Evolutionary conservation across 2,329 filamentous ascomycete species (phyloP), one percentile per base, ranked within the genome.

Genomic region (Trichoderma citrinoviride): DNA sequence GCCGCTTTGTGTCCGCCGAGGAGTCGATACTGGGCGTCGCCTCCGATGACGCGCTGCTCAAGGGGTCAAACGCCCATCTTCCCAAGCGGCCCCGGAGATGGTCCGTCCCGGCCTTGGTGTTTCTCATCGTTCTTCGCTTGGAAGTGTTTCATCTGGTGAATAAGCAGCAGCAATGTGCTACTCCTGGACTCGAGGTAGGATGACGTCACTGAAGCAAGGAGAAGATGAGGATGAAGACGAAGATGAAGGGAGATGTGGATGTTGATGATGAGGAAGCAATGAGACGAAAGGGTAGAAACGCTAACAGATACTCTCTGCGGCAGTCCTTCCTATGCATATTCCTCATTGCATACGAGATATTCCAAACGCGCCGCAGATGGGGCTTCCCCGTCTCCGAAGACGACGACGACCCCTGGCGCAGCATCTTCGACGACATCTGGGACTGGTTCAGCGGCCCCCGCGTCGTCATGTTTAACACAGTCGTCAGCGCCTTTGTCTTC

Each of bases 141-240:
- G 81, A 84, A 66, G 71, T 82, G 2, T 80, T 82, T 41, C 77
- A 83, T 58, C 74, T 72, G 37, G 78, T 84, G 1, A 77, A 80
- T 15, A 73, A 74, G 27, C 77, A 81, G 65, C 77, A 83, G 41
- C 83, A 85, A 71, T 87, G 84, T 69, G 77, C 82, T 7, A 75
- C 73, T 14, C 75, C 79, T 21, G 83, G 83, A 3, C 68, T 85
- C 17, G 82, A 85, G 78, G 83, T 77, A 67, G 66, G 70, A 60
- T 65, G 63, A 65, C 56, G 49, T 61, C 57, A 65, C 33, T 61
- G 54, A 64, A 60, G 47, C 29, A 25, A 17, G 27, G 27, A 29
- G 33, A 37, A 14, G 33, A 37, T 37, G 33, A 14, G 10, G 33
- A 41, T 40, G 5, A 49, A 17, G 8, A 27, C 17, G 37, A 27